Percentiles rank a stretch among this genome's conserved stretches.
phyloP scores from a whole-genome alignment of 148 eudicot species.

The Nepenthes mirabilis region DNA sequence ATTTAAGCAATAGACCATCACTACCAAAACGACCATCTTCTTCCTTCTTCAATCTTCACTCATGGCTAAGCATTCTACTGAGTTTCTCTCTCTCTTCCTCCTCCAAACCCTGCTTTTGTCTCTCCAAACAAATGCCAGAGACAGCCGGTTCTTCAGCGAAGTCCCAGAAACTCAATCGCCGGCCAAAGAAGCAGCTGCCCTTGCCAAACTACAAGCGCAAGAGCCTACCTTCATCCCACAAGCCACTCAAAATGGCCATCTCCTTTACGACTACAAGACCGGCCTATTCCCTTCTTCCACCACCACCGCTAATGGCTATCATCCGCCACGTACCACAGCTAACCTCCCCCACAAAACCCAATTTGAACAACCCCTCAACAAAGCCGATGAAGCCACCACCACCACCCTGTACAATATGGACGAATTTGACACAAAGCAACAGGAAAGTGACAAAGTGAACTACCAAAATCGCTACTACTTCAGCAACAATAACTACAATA shows the following conservation, averaged over 20 bases:
- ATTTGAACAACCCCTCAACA: constrained; percentile 6
- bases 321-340: too few species aligned
- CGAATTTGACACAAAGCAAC: not conserved
- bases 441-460: too few species aligned
- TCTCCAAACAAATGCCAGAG: constrained; percentile 46
- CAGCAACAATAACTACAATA: too few species aligned
- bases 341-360: too few species aligned
- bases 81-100: constrained; percentile 13
- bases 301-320: not conserved
- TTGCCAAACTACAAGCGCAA: not conserved
- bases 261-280: not conserved
- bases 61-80: not conserved
- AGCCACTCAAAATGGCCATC: not conserved
- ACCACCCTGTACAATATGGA: not conserved
- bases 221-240: not conserved
- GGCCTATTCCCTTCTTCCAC: not conserved
- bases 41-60: constrained; percentile 11
- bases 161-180: constrained; percentile 10
- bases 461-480: too few species aligned
- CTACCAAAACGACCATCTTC: constrained; percentile 1
- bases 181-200: not conserved
- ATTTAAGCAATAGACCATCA: constrained; percentile 19
- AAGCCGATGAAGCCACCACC: constrained; percentile 5
- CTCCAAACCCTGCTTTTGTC: constrained; percentile 27
- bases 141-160: constrained; percentile 68